Percentiles rank a stretch among this genome's conserved stretches.
These are phyloP conservation scores for Sclerotinia nivalis DNA, from an alignment of 2,329 filamentous ascomycete genomes.

Conservation along the genomic window DNA sequence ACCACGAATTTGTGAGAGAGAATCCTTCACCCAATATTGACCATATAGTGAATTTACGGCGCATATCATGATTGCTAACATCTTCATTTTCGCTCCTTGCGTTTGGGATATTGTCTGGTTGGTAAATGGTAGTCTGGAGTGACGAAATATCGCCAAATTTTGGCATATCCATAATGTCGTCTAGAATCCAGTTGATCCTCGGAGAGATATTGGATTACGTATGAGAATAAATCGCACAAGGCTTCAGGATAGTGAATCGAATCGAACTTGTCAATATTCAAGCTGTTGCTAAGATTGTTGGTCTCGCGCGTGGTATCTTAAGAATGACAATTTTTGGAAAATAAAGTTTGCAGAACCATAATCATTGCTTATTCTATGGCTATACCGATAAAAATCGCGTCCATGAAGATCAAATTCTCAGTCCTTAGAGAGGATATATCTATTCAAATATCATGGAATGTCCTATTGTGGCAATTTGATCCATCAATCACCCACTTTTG, in stretches of 20 bases:
- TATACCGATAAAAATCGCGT: not conserved
- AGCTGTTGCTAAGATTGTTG: not conserved
- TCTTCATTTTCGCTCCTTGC: not conserved
- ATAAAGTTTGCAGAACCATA: not conserved
- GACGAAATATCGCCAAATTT: conserved; percentile 9
- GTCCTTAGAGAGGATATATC: not conserved
- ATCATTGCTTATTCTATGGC: not conserved
- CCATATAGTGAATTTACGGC: conserved; percentile 21
- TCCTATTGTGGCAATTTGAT: conserved; percentile 11
- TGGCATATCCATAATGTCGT: conserved; percentile 11
- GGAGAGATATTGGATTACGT: not conserved
- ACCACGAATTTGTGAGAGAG: conserved; percentile 23
- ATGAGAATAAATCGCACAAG: not conserved
- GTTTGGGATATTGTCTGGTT: not conserved
- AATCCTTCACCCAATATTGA: conserved; percentile 23
- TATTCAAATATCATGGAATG: not conserved
- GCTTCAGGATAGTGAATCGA: not conserved
- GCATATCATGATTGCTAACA: conserved; percentile 4
- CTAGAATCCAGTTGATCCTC: not conserved
- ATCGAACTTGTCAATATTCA: not conserved
- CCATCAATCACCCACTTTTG: conserved; percentile 16
- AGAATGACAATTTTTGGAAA: not conserved
- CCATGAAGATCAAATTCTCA: not conserved
- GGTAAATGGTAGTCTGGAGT: not conserved
- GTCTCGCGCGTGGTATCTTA: not conserved